These are phyloP conservation scores for Luzula sylvatica DNA, from an alignment of 176 grass and related monocot genomes.

Conservation along the genomic window DNA sequence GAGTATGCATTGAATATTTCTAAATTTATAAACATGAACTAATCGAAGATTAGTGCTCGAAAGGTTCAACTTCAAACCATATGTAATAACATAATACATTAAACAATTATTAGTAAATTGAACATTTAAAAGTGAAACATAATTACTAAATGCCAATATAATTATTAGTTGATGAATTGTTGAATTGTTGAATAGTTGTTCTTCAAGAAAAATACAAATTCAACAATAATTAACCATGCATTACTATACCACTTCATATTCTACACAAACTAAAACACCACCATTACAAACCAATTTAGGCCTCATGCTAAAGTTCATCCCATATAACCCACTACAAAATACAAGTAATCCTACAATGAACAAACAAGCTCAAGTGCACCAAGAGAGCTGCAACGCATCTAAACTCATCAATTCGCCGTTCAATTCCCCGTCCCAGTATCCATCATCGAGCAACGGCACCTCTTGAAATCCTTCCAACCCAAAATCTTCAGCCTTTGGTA, in stretches of 20 bases:
- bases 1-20: too few relatives aligned
- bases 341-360: background rate
- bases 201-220: too few relatives aligned
- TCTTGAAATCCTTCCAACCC: slow-evolving; percentile 66
- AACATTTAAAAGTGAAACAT: too few relatives aligned
- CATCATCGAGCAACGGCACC: slow-evolving; percentile 54
- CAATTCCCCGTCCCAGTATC: background rate
- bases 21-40: too few relatives aligned
- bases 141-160: too few relatives aligned
- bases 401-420: slow-evolving; percentile 18
- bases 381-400: background rate
- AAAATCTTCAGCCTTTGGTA: slow-evolving; percentile 87
- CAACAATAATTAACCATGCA: too few relatives aligned
- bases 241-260: background rate
- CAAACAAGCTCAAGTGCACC: slow-evolving; percentile 15
- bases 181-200: too few relatives aligned
- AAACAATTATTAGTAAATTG: too few relatives aligned
- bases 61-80: too few relatives aligned
- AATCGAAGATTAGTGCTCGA: too few relatives aligned
- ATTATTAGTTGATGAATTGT: too few relatives aligned
- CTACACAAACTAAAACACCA: slow-evolving; percentile 7
- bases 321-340: background rate
- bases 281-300: slow-evolving; percentile 18
- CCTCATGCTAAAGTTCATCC: background rate
- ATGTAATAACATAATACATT: too few relatives aligned